Base-by-base conservation (phyloP, 139 green algal species). In the Trebouxia sp. region DNA sequence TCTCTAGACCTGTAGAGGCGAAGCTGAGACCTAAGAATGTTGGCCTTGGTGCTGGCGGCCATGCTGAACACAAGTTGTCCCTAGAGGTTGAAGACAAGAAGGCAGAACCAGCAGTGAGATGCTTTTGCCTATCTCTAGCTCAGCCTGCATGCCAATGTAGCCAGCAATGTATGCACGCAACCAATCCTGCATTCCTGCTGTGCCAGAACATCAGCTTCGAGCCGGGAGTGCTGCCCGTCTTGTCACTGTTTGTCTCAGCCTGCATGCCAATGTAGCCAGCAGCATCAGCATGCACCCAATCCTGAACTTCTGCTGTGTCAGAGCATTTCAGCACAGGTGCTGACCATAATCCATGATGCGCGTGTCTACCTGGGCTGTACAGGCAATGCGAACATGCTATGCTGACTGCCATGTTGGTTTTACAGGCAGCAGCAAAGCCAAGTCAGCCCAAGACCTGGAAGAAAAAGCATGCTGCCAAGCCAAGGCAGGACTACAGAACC, bases 41-140 rank as follows among this genome's bases (percentile, higher is more conserved):
- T 91, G 96, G 95, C n/a, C 94, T 99, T 87, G 96, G 96, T n/a
- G 97, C 94, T 85, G 91, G 91, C 0, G 87, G 89, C 28, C 85
- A 87, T 30, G 83, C 87, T 14, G 87, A 94, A 81, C 83, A 88
- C 47, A 88, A 87, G 78, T 75, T 91, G 79, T 84, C 82, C 78
- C 9, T 84, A 82, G 45, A 38, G 72, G 26, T 53, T 8, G 55
- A 62, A 26, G 24, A 82, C 39, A 26, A n/a, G 28, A 75, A 62
- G 35, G 56, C 70, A 28, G 67, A 58, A 35, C 28, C 75, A 50
- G 81, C 53, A 22, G 69, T 72, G 11, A 72, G 62, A 17, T 10
- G n/a, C 65, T 35, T 75, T 30, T 30, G 8, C 65, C n/a, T 75
- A 9, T 75, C 12, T 56, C 48, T 56, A 26, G 48, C 48, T 26